A percentile compares a stretch with the other conserved stretches of the same genome.
These are phyloP conservation scores for Cyclospora cayetanensis DNA, from an alignment of 169 alveolate genomes.

Conservation along the genomic window DNA sequence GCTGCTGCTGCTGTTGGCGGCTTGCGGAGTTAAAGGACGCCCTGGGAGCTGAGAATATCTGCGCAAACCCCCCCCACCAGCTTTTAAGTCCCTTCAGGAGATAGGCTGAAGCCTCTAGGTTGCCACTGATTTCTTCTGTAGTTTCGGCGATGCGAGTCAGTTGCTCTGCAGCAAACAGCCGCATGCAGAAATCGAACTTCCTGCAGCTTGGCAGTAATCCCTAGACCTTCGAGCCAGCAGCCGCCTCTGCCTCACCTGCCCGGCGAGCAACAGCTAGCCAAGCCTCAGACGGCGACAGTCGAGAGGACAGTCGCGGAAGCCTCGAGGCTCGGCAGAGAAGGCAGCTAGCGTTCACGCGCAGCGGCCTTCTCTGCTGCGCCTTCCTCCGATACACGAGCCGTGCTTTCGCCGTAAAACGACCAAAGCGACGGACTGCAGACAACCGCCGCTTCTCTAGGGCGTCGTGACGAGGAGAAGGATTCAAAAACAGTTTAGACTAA, in stretches of 20 bases:
- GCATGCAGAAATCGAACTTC: too few relatives aligned
- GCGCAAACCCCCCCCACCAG: conserved; percentile 68
- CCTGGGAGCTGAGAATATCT: conserved; percentile 49
- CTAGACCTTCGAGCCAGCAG: background rate
- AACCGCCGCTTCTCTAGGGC: background rate
- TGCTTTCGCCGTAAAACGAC: background rate
- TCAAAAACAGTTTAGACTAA: background rate
- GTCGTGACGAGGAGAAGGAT: background rate
- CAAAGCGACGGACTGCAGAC: background rate
- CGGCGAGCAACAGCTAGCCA: background rate
- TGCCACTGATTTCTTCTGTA: conserved; percentile 35
- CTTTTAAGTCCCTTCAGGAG: conserved; percentile 65
- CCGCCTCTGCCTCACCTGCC: background rate
- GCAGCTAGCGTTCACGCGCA: background rate
- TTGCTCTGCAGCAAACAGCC: conserved; percentile 47
- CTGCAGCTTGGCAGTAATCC: too few relatives aligned
- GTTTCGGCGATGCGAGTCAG: conserved; percentile 2
- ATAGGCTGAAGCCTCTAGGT: conserved; percentile 56
- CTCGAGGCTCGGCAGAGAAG: background rate
- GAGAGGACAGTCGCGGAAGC: background rate
- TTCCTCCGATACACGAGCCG: background rate
- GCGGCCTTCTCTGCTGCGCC: background rate
- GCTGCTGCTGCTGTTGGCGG: background rate
- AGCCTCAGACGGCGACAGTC: background rate
- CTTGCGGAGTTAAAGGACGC: background rate